Evolutionary conservation across 352 stramenopile genomes (phyloP).

Genomic region (Aphanomyces cochlioides): DNA sequence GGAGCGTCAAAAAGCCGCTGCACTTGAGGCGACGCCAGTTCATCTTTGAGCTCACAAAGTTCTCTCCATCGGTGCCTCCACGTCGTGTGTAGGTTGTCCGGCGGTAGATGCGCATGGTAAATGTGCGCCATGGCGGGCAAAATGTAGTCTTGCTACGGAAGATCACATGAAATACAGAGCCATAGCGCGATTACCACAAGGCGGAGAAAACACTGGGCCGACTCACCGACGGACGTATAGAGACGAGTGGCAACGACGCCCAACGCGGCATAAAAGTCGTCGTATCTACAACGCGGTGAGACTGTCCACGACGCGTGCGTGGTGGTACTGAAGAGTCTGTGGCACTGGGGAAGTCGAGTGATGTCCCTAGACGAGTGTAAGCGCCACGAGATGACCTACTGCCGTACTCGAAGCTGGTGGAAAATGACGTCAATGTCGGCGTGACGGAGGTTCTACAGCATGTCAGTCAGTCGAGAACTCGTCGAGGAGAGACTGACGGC

Average conservation of each 20-base stretch:
- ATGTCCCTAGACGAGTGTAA: background rate
- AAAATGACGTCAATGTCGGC: slow-evolving; percentile 25
- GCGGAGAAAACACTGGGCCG: background rate
- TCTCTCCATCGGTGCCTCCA: slow-evolving; percentile 10
- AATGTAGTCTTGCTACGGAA: slow-evolving; percentile 5
- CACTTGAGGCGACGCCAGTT: background rate
- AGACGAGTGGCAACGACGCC: slow-evolving; percentile 3
- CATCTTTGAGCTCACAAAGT: background rate
- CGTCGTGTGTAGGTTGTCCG: background rate
- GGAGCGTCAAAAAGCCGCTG: slow-evolving; percentile 1
- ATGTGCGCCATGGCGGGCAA: slow-evolving; percentile 15
- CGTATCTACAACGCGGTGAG: background rate
- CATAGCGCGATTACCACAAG: background rate
- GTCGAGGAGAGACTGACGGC: background rate
- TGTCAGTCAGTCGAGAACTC: background rate
- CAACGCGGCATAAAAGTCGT: slow-evolving; percentile 6
- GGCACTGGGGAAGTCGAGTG: background rate
- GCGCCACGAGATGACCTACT: too few relatives aligned
- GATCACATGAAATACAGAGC: background rate
- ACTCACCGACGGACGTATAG: background rate
- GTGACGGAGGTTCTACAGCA: background rate
- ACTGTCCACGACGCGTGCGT: background rate
- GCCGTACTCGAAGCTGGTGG: slow-evolving; percentile 17
- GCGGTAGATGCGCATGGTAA: slow-evolving; percentile 1
- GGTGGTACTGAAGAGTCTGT: background rate